phyloP scores from a whole-genome alignment of 805 yeast species.

The Sugiyamaella qingdaonensis region DNA sequence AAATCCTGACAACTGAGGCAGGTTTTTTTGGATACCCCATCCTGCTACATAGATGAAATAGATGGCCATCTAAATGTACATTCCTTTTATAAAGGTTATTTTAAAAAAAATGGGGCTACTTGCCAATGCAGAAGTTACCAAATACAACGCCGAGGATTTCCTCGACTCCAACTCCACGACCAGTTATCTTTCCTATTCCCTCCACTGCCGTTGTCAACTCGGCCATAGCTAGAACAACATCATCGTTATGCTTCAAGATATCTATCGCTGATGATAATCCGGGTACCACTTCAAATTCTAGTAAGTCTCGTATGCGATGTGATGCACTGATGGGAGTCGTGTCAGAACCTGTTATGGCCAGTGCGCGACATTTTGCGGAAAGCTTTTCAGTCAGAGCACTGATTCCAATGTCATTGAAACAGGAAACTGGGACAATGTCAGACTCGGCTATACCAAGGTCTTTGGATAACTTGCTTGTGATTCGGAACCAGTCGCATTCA shows the following conservation, averaged over 20 bases:
- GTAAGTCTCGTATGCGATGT: slow-evolving; percentile 66
- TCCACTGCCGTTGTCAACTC: slow-evolving; percentile 67
- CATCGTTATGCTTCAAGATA: slow-evolving; percentile 33
- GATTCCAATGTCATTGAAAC: slow-evolving; percentile 56
- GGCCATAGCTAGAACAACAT: slow-evolving; percentile 77
- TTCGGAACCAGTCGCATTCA: background rate
- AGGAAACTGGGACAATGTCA: slow-evolving; percentile 46
- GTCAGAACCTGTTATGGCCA: slow-evolving; percentile 29
- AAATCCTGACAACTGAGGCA: background rate
- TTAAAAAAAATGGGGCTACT: slow-evolving; percentile 38
- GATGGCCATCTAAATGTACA: background rate
- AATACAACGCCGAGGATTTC: slow-evolving; percentile 89
- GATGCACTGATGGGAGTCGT: slow-evolving; percentile 67
- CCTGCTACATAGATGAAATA: background rate
- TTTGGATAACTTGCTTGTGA: slow-evolving; percentile 1
- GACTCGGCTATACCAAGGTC: slow-evolving; percentile 20
- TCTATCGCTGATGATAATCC: slow-evolving; percentile 64
- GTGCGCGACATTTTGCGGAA: slow-evolving; percentile 48
- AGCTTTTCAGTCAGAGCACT: slow-evolving; percentile 41
- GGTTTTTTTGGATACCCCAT: background rate
- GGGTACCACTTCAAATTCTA: slow-evolving; percentile 68
- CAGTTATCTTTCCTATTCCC: slow-evolving; percentile 91
- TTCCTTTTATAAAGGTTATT: background rate
- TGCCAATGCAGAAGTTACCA: slow-evolving; percentile 90
- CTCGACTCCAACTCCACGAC: slow-evolving; percentile 81